These are phyloP conservation scores for Colletotrichum eremochloae DNA, from an alignment of 2,329 filamentous ascomycete genomes.

Conservation along the genomic window DNA sequence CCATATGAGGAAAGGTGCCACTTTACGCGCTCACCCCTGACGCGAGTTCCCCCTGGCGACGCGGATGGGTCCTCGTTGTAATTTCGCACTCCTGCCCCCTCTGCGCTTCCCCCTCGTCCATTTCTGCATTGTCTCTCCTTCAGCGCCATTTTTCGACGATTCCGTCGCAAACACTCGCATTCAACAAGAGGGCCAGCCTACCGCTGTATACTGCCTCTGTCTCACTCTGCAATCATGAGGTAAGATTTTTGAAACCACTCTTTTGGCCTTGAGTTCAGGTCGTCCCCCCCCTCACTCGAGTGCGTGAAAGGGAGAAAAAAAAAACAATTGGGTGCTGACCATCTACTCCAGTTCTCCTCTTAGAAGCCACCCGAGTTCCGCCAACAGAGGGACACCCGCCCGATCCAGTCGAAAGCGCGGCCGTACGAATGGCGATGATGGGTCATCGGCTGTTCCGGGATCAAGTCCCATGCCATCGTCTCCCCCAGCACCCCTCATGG, in stretches of 20 bases:
- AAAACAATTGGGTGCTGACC: conserved; percentile 35
- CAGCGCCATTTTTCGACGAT: background rate
- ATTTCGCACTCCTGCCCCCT: conserved; percentile 37
- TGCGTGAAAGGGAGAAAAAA: background rate
- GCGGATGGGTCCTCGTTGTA: conserved; percentile 37
- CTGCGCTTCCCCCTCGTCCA: conserved; percentile 3
- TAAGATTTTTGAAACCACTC: conserved; percentile 39
- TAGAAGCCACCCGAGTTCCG: conserved; percentile 83
- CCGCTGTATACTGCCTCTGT: conserved; percentile 4
- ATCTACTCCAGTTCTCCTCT: conserved; percentile 79
- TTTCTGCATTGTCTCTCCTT: conserved; percentile 30
- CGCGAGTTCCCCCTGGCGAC: conserved; percentile 36
- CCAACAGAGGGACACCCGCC: conserved; percentile 77
- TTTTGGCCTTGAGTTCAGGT: background rate
- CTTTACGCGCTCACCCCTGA: conserved; percentile 57
- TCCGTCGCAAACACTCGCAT: conserved; percentile 22
- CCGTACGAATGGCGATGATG: conserved; percentile 65
- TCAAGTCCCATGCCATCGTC: conserved; percentile 77
- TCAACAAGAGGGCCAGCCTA: conserved; percentile 1
- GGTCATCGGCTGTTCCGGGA: conserved; percentile 63
- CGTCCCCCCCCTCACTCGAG: background rate
- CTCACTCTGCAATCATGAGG: conserved; percentile 49
- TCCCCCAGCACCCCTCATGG: conserved; percentile 73
- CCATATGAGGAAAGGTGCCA: conserved; percentile 53
- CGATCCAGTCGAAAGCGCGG: conserved; percentile 68